Base-by-base conservation (phyloP, 345 rosid genomes). In the Sisymbrium irio region DNA sequence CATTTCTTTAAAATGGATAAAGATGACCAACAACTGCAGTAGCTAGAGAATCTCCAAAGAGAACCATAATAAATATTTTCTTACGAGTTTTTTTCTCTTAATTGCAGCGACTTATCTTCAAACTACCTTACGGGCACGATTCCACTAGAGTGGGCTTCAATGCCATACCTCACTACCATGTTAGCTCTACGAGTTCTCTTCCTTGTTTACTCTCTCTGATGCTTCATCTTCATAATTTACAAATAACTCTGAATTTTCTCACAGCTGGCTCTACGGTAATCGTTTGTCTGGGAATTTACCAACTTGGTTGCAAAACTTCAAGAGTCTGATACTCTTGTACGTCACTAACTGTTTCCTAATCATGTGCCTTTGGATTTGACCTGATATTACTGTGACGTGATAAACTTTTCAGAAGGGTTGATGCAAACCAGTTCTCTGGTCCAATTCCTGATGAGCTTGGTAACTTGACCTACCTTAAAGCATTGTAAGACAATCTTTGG, bases 81-180 rank as follows among this genome's bases (percentile, higher is more conserved):
- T 54, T 4, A 30, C n/a, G 53, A 25, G 3, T 41, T 28, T 4
- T 17, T n/a, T 55, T 9, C n/a, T 35, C 40, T 25, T 50, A 1
- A 50, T 20, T 62, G 69, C 69, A 72, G 69, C 3, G 45, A 51
- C 25, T 40, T 72, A 2, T 51, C 25, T 14, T 74, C 73, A 75
- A 86, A 86, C 71, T 86, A 77, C 73, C 77, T 86, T 3, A 72
- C 45, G 55, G 90, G 90, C 19, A 61, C 86, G 3, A 77, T 88
- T 2, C 90, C 93, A 37, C 47, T 17, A 37, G 86, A 85, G 69
- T 88, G 88, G 93, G 84, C 84, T 51, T 74, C 82, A 19, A 6
- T 82, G 79, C 75, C 15, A 30, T 5, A 75, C 42, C 74, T 86
- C 67, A 76, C 59, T 35, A 59, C 0, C 61, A 82, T 86, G 93